A percentile compares a stretch with the other conserved stretches of the same genome.
Conservation (phyloP, 352 stramenopile species). For the Hyaloperonospora arabidopsidis region DNA sequence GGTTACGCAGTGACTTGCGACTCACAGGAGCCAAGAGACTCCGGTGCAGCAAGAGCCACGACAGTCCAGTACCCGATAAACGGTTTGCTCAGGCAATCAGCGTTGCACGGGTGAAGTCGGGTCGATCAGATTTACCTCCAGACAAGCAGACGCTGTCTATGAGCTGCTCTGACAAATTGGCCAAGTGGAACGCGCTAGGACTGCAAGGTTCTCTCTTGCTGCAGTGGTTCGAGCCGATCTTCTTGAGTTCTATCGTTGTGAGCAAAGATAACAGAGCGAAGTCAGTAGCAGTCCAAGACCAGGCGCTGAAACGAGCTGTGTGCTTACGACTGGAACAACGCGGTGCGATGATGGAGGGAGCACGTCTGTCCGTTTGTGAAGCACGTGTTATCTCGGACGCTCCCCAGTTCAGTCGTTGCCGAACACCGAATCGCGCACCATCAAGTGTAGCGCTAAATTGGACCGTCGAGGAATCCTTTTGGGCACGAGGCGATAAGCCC, state of each 20-base stretch:
- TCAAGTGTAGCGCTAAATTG: slow-evolving; percentile 57
- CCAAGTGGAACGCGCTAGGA: slow-evolving; percentile 77
- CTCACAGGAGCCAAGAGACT: slow-evolving; percentile 57
- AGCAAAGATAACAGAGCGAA: slow-evolving; percentile 30
- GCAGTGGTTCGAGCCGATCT: slow-evolving; percentile 56
- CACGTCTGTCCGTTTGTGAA: slow-evolving; percentile 7
- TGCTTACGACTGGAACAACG: slow-evolving; percentile 25
- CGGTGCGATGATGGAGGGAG: slow-evolving; percentile 8
- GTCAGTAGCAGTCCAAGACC: slow-evolving; percentile 33
- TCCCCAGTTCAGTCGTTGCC: slow-evolving; percentile 18
- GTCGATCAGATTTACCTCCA: slow-evolving; percentile 83
- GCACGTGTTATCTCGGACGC: slow-evolving; percentile 17
- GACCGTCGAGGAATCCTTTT: slow-evolving; percentile 37
- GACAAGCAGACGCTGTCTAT: slow-evolving; percentile 86
- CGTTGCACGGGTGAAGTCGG: slow-evolving; percentile 85
- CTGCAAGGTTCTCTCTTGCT: slow-evolving; percentile 73
- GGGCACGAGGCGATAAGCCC: slow-evolving; percentile 11
- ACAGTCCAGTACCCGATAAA: slow-evolving; percentile 24
- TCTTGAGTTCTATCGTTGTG: slow-evolving; percentile 43
- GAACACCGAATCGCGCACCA: slow-evolving; percentile 11
- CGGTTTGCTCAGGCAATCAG: slow-evolving; percentile 64
- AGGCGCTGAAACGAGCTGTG: slow-evolving; percentile 44
- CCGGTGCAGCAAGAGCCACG: slow-evolving; percentile 1
- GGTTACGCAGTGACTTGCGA: slow-evolving; percentile 36
- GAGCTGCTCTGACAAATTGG: slow-evolving; percentile 92